Base-by-base conservation (phyloP, 1,284 basidiomycete species). In the Ceratobasidium sp. region DNA sequence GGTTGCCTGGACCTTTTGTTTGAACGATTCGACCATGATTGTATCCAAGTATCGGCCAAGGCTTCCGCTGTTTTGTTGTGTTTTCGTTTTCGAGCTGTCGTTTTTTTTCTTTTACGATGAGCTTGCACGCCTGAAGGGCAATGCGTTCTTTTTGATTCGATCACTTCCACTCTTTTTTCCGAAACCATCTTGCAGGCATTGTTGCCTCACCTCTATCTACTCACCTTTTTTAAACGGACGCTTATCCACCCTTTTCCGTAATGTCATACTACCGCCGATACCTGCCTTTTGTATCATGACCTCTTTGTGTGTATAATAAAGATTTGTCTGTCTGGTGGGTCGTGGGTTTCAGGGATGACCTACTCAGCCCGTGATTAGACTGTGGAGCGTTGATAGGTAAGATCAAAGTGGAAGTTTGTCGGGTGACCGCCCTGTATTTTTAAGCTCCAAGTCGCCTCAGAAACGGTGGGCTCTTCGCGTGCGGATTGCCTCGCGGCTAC, bases 31-130 rank as follows among this genome's bases (percentile, higher is more conserved):
- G 28, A 28, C 41, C 14, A 14, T 14, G 36, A 39, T 14, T 57
- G 65, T 45, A 69, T 69, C 52, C 41, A 64, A 57, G 65, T 69
- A 41, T 57, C 65, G 65, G 65, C 65, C 52, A 69, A 53, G 65
- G 21, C 43, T 57, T 53, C 26, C 46, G 50, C 48, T 50, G 28
- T 69, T 39, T 43, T 55, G 34, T 43, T 32, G 53, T 69, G 16
- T 55, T 69, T 67, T 55, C 21, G 48, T 39, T 46, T 26, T 57
- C 53, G 6, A 43, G 23, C 43, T 39, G 39, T 61, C 52, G 46
- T 39, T 39, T 39, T 39, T 39, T 14, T 39, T 39, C 14, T 39
- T 14, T 34, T 14, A 14, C 36, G 46, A 69, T 55, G 52, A 26
- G 14, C 52, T 41, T 39, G 52, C 65, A 69, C 23, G 65, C 65